Percentiles rank a stretch among this genome's conserved stretches.
These are phyloP conservation scores for Musa itinerans DNA, from an alignment of 176 grass and related monocot genomes.

Conservation along the genomic window DNA sequence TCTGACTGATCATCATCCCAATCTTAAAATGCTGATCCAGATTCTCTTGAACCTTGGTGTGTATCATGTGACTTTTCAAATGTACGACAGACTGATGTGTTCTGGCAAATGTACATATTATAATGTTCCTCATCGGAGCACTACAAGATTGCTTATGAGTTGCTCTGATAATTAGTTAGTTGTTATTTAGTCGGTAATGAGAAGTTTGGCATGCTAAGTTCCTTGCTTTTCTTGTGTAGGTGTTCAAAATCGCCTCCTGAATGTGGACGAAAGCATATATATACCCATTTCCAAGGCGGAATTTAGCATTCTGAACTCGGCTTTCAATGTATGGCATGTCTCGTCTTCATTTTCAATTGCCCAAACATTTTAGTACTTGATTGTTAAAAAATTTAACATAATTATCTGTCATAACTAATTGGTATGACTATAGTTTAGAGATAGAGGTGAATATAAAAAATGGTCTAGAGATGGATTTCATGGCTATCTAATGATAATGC, in stretches of 20 bases:
- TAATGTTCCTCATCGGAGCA: not conserved
- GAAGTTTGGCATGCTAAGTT: constrained; percentile 8
- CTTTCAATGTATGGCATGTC: constrained; percentile 55
- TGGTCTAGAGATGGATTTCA: too few relatives aligned
- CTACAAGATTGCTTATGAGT: not conserved
- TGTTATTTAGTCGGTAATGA: not conserved
- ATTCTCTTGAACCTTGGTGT: not conserved
- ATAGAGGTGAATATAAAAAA: too few relatives aligned
- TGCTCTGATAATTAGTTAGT: not conserved
- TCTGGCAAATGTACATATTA: not conserved
- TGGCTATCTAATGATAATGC: constrained; percentile 7
- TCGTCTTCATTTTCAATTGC: not conserved
- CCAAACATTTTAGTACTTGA: not conserved
- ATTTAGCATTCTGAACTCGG: constrained; percentile 61
- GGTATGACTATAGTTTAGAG: too few relatives aligned
- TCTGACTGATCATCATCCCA: not conserved
- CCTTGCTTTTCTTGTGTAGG: constrained; percentile 29
- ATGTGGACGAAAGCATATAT: constrained; percentile 86
- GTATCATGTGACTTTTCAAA: not conserved
- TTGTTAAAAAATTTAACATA: not conserved
- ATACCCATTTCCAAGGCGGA: constrained; percentile 82
- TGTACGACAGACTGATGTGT: too few relatives aligned
- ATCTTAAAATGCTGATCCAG: not conserved
- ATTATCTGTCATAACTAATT: not conserved
- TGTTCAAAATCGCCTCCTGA: constrained; percentile 78